Conservation (phyloP, 257 asterid genomes). For the Jacaranda copaia region DNA sequence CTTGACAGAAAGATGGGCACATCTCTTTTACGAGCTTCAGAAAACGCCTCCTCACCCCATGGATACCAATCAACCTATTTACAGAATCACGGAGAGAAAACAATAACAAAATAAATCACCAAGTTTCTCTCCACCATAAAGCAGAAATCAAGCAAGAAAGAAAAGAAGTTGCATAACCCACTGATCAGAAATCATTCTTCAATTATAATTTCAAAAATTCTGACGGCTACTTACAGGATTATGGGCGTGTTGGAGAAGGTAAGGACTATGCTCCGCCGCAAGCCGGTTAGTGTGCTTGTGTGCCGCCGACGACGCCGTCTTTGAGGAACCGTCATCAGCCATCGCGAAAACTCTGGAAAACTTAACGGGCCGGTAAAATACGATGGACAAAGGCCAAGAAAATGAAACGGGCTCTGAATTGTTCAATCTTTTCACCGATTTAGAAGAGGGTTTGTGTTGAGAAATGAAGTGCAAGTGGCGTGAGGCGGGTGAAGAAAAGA, state of each 20-base stretch:
- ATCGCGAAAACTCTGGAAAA: constrained; percentile 54
- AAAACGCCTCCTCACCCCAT: constrained; percentile 97
- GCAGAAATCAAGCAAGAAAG: not conserved
- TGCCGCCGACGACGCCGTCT: constrained; percentile 50
- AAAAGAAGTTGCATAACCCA: constrained; percentile 19
- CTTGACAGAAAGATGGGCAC: constrained; percentile 92
- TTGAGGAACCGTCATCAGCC: constrained; percentile 59
- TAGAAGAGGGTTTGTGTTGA: constrained; percentile 30
- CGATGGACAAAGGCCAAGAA: constrained; percentile 47
- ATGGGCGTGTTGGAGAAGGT: constrained; percentile 95
- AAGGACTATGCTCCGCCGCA: constrained; percentile 90
- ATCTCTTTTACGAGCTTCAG: constrained; percentile 87
- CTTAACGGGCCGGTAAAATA: constrained; percentile 45
- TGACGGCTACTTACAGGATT: constrained; percentile 62
- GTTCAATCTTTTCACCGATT: constrained; percentile 29
- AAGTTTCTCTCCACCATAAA: constrained; percentile 14
- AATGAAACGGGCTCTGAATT: constrained; percentile 22
- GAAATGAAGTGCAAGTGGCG: constrained; percentile 34
- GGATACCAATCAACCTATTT: constrained; percentile 94
- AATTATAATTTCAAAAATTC: not conserved
- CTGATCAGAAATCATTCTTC: not conserved
- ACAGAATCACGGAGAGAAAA: constrained; percentile 6
- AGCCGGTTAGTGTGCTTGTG: constrained; percentile 76
- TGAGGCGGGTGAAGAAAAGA: constrained; percentile 43
- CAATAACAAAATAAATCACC: not conserved